Evolutionary conservation across 306 rosid genomes (phyloP).

Genomic region (Pachyrhizus erosus): DNA sequence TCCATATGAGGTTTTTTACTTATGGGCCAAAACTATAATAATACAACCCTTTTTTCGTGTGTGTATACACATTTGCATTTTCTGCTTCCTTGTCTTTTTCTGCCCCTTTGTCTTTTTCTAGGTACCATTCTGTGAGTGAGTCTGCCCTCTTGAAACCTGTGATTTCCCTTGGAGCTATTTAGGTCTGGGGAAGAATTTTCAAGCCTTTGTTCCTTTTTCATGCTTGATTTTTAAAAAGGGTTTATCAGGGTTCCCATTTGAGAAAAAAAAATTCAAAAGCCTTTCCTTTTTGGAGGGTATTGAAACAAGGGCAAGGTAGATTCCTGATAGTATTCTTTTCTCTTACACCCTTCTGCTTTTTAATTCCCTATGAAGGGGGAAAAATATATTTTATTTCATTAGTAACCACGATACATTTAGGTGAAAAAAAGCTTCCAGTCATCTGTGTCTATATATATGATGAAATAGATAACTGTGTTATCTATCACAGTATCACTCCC

Average conservation of each 20-base stretch:
- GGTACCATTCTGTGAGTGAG: slow-evolving; percentile 52
- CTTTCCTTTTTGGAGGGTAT: slow-evolving; percentile 55
- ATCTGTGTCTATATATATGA: slow-evolving; percentile 33
- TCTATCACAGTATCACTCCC: not conserved
- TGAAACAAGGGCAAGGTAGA: slow-evolving; percentile 63
- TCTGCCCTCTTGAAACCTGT: slow-evolving; percentile 60
- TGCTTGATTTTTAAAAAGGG: slow-evolving; percentile 49
- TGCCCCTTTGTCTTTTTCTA: slow-evolving; percentile 44
- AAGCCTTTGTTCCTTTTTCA: slow-evolving; percentile 47
- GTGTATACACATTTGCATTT: slow-evolving; percentile 1
- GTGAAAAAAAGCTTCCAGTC: slow-evolving; percentile 16
- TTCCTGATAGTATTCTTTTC: slow-evolving; percentile 68
- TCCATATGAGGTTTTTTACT: slow-evolving; percentile 28
- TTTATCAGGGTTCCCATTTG: slow-evolving; percentile 50
- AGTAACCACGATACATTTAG: slow-evolving; percentile 5
- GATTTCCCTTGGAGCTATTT: slow-evolving; percentile 63
- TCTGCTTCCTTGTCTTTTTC: slow-evolving; percentile 58
- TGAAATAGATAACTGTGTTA: slow-evolving; percentile 21
- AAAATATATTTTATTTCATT: slow-evolving; percentile 33
- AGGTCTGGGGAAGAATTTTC: slow-evolving; percentile 38
- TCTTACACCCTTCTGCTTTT: slow-evolving; percentile 57
- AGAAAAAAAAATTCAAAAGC: slow-evolving; percentile 32
- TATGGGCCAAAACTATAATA: slow-evolving; percentile 36
- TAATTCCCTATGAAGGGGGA: slow-evolving; percentile 56
- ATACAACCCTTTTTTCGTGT: slow-evolving; percentile 9